Conservation (phyloP, 2,329 filamentous ascomycete species). For the Hypomyces perniciosus region DNA sequence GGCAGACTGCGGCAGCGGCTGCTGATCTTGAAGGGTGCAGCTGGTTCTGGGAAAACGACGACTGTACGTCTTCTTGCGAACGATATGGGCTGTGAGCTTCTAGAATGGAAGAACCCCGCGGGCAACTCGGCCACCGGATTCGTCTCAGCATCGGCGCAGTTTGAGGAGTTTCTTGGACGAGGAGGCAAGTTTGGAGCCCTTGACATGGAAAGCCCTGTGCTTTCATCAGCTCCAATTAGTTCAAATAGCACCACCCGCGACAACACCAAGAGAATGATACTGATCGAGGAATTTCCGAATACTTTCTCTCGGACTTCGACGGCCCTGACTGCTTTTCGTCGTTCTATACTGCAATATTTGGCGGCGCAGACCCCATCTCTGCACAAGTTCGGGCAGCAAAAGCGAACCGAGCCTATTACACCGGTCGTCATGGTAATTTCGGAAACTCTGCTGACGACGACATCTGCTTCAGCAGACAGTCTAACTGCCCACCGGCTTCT, state of each 20-base stretch:
- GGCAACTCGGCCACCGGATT: slow-evolving; percentile 55
- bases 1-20: slow-evolving; percentile 64
- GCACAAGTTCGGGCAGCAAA: slow-evolving; percentile 39
- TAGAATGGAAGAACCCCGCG: slow-evolving; percentile 87
- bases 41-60: slow-evolving; percentile 89
- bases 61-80: slow-evolving; percentile 73
- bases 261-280: slow-evolving; percentile 49
- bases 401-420: slow-evolving; percentile 43
- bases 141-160: slow-evolving; percentile 69
- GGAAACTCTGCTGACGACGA: slow-evolving; percentile 81
- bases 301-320: slow-evolving; percentile 62
- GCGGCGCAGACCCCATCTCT: slow-evolving; percentile 58
- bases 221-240: slow-evolving; percentile 21
- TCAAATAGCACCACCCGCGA: slow-evolving; percentile 16
- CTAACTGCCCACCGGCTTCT: slow-evolving; percentile 88
- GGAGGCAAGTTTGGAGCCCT: slow-evolving; percentile 75
- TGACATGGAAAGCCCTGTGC: slow-evolving; percentile 34
- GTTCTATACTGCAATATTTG: slow-evolving; percentile 68
- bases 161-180: slow-evolving; percentile 84
- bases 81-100: slow-evolving; percentile 67
- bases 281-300: slow-evolving; percentile 79
- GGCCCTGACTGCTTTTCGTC: slow-evolving; percentile 64
- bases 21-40: slow-evolving; percentile 81
- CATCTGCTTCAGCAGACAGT: slow-evolving; percentile 78
- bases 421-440: slow-evolving; percentile 89